These are phyloP conservation scores for Chlorencoelia australis DNA, from an alignment of 2,329 filamentous ascomycete species.

Conservation along the genomic window DNA sequence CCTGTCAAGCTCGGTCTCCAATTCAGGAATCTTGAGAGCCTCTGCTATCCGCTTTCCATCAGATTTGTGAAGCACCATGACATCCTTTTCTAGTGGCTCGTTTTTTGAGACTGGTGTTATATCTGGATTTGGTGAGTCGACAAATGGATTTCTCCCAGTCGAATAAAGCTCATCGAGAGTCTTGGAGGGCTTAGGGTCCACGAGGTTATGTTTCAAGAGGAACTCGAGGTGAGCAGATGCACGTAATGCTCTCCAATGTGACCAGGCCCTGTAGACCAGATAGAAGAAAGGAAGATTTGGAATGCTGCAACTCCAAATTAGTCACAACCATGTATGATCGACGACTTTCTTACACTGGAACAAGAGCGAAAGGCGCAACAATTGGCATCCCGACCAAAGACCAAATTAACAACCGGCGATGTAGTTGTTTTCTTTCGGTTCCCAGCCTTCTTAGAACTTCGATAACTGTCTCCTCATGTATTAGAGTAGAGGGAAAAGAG, in stretches of 20 bases:
- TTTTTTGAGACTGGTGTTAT: conserved; percentile 2
- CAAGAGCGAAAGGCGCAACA: conserved; percentile 67
- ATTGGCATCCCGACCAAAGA: conserved; percentile 77
- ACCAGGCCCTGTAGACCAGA: conserved; percentile 82
- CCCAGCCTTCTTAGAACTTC: conserved; percentile 60
- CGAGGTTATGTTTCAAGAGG: conserved; percentile 62
- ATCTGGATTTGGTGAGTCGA: background rate
- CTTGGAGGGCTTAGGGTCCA: conserved; percentile 54
- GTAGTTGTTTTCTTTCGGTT: conserved; percentile 69
- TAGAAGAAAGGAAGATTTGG: conserved; percentile 98
- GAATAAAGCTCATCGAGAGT: conserved; percentile 66
- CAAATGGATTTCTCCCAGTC: conserved; percentile 15
- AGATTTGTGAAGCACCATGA: conserved; percentile 37
- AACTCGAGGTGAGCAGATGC: conserved; percentile 81
- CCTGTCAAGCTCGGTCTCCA: conserved; percentile 63
- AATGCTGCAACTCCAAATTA: conserved; percentile 43
- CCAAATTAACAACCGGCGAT: conserved; percentile 68
- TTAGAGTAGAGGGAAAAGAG: conserved; percentile 62
- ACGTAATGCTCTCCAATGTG: conserved; percentile 76
- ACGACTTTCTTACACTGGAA: conserved; percentile 63
- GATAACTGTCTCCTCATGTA: conserved; percentile 53
- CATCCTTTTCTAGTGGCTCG: conserved; percentile 18
- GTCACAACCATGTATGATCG: background rate
- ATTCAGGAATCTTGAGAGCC: conserved; percentile 55
- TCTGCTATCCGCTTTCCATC: conserved; percentile 50